These are phyloP conservation scores for Didymella keratinophila DNA, from an alignment of 2,329 filamentous ascomycete species.

Conservation along the genomic window DNA sequence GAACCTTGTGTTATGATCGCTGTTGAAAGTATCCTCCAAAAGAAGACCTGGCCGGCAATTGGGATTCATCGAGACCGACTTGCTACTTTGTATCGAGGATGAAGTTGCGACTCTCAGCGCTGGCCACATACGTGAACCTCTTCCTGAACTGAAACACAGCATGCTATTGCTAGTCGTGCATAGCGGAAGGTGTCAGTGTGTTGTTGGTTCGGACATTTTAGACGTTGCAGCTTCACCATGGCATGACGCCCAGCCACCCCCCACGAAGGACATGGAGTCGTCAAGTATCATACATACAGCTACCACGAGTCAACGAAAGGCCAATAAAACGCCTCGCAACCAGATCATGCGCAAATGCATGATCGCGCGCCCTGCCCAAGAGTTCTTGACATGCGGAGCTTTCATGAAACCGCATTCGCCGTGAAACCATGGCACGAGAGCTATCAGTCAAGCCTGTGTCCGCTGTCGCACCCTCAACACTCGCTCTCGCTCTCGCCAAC, in stretches of 20 bases:
- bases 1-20: conserved; percentile 38
- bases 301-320: not conserved
- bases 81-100: conserved; percentile 21
- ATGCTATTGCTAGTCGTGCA: no score
- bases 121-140: conserved; percentile 21
- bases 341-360: not conserved
- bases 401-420: conserved; percentile 4
- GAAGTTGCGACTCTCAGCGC: conserved; percentile 27
- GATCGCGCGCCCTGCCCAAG: conserved; percentile 5
- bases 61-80: conserved; percentile 28
- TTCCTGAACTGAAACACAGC: no score
- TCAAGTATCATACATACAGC: conserved; percentile 11
- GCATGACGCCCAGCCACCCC: conserved; percentile 12
- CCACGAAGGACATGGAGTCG: conserved; percentile 2
- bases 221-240: not conserved
- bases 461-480: conserved; percentile 1
- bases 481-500: conserved; percentile 3
- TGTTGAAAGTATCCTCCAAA: conserved; percentile 44
- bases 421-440: conserved; percentile 1
- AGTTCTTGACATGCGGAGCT: conserved; percentile 1
- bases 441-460: conserved; percentile 1
- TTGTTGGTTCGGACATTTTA: no score
- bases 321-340: not conserved
- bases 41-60: conserved; percentile 22
- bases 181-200: no score